Conservation (phyloP, 108 stramenopile species). For the Skeletonema costatum region DNA sequence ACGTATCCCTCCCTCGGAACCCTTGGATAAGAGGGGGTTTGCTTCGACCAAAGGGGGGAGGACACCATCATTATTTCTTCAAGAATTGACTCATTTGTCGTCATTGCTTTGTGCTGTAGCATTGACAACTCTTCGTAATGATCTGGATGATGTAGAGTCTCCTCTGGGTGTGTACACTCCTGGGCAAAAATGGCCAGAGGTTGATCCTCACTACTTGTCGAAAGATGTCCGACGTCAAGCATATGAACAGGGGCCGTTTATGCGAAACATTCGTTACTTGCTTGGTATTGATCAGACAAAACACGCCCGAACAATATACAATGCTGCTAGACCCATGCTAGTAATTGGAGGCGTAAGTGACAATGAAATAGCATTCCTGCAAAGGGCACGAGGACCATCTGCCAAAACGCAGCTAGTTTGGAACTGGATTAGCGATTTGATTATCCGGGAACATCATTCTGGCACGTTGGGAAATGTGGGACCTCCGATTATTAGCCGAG, state of each 20-base stretch:
- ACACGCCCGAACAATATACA: constrained; percentile 55
- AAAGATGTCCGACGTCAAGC: constrained; percentile 22
- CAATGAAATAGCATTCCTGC: constrained; percentile 66
- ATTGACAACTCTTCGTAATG: constrained; percentile 73
- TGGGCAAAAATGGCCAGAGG: constrained; percentile 64
- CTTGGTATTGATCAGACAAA: constrained; percentile 60
- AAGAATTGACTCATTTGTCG: constrained; percentile 76
- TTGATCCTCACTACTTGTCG: constrained; percentile 66
- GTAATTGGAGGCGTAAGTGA: constrained; percentile 82
- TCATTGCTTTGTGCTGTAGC: constrained; percentile 70
- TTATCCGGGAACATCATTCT: constrained; percentile 72
- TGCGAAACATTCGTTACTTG: constrained; percentile 29
- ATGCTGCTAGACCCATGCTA: constrained; percentile 64
- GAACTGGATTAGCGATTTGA: constrained; percentile 74
- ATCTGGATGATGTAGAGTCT: constrained; percentile 66
- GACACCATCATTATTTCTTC: constrained; percentile 74
- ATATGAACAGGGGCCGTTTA: constrained; percentile 3
- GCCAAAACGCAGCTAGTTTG: constrained; percentile 77
- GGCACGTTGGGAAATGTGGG: constrained; percentile 69
- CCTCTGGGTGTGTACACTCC: constrained; percentile 59
- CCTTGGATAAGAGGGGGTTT: constrained; percentile 47
- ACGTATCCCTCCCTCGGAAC: not conserved
- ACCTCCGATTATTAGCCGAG: constrained; percentile 71
- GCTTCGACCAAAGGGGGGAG: constrained; percentile 59
- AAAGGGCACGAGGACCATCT: constrained; percentile 67